Base-by-base conservation (phyloP, 1,284 basidiomycete species). In the Wallemia mellicola region DNA sequence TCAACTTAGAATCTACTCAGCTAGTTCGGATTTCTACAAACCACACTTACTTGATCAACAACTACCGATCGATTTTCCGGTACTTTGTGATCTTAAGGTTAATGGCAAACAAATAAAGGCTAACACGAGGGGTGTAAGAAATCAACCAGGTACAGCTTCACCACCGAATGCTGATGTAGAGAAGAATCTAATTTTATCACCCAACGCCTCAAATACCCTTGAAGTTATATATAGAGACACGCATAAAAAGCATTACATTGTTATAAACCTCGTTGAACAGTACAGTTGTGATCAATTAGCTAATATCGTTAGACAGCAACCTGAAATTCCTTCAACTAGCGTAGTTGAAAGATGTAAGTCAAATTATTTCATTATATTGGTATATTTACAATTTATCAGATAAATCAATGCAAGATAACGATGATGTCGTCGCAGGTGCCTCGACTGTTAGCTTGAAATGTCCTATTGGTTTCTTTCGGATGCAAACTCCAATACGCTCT, bases 111-210 rank as follows among this genome's bases (percentile, higher is more conserved):
- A 76, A 58, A 71, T 92, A 28, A 73, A 73, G 14, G 86, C 83
- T 59, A 91, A 83, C 68, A 72, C 88, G 64, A 86, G 88, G 67
- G 91, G 91, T 1, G 72, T 95, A 65, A 91, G 94, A 74, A 94
- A 94, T 71, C 92, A 88, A 67, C 82, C 88, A n/a, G 89, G 89
- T 0, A 94, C 86, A 59, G 86, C 89, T 0, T 87, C 89, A 22
- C 89, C 89, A 0, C 82, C 88, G 11, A 82, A 92, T 67, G 70
- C 95, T 33, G 77, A 77, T 3, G 56, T 32, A 1, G 57, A 55
- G 33, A 80, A 77, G 68, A 71, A 75, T 58, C 70, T 81, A 5
- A 73, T 77, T 60, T 68, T 75, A 27, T 69, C 68, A 54, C 69
- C 73, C 0, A 71, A 69, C 22, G 70, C 75, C 26, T 70, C 73